These are phyloP conservation scores for Agaricus sinodeliciosus DNA, from an alignment of 768 basidiomycete genomes.

Conservation along the genomic window DNA sequence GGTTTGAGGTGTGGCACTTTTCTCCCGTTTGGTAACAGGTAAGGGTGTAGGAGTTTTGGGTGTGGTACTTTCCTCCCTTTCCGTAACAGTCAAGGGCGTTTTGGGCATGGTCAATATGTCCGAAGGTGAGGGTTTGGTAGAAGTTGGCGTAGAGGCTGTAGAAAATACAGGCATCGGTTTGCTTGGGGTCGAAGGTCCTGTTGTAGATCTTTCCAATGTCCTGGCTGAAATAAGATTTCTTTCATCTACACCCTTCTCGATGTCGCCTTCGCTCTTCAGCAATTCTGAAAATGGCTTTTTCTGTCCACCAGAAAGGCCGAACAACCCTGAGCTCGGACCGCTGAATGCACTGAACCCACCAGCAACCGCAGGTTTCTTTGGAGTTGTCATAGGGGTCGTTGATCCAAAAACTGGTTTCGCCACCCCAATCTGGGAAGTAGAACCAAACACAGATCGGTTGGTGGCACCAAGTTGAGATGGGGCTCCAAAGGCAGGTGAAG, in stretches of 20 bases:
- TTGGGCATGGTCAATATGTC: neutral
- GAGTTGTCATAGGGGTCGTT: conserved; percentile 18
- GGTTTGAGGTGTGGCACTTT: conserved; percentile 2
- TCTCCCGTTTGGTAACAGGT: neutral
- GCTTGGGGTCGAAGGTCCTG: neutral
- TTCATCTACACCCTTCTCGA: neutral
- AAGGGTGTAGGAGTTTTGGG: neutral
- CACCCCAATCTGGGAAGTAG: conserved; percentile 27
- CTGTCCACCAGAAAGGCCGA: conserved; percentile 27
- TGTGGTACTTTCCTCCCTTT: conserved; percentile 4
- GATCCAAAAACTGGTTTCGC: conserved; percentile 26
- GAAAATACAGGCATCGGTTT: conserved; percentile 1
- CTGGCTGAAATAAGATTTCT: no score
- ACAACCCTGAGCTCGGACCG: conserved; percentile 34
- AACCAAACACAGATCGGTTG: conserved; percentile 14
- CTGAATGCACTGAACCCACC: conserved; percentile 51
- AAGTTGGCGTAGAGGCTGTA: neutral
- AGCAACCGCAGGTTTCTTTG: conserved; percentile 21
- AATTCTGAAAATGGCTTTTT: conserved; percentile 54
- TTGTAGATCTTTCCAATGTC: no score
- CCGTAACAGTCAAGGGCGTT: neutral
- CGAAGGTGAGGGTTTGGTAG: neutral
- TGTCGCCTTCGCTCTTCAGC: conserved; percentile 33
- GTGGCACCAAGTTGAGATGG: conserved; percentile 23
- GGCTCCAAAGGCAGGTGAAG: conserved; percentile 32